Conservation (phyloP, 306 rosid genomes). For the Quercus gilva region DNA sequence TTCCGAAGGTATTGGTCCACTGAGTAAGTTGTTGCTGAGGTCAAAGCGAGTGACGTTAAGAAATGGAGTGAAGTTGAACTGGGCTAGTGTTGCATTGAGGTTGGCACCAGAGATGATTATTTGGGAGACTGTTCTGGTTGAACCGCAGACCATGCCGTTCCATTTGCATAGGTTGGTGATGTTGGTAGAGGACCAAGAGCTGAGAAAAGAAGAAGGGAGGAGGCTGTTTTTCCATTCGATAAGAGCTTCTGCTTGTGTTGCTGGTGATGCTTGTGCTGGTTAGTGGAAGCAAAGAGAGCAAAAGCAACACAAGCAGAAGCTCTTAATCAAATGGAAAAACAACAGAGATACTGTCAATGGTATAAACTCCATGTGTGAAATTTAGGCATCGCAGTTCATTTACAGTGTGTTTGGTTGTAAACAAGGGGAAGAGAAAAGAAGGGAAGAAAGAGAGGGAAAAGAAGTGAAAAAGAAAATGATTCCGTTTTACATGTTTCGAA, state of each 20-base stretch:
- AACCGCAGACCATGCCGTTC: constrained; percentile 15
- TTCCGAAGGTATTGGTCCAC: constrained; percentile 48
- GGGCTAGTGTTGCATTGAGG: constrained; percentile 33
- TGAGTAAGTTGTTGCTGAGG: constrained; percentile 41
- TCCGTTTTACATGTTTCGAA: too few relatives aligned
- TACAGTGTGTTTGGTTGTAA: too few relatives aligned
- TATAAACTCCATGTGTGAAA: too few relatives aligned
- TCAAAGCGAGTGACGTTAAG: constrained; percentile 43
- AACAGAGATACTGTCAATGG: too few relatives aligned
- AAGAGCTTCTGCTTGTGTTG: constrained; percentile 33
- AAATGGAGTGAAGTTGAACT: constrained; percentile 38
- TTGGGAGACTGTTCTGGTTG: constrained; percentile 23
- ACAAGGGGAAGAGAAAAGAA: too few relatives aligned
- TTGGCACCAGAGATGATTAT: constrained; percentile 36
- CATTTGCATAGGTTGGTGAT: constrained; percentile 26
- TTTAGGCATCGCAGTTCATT: too few relatives aligned
- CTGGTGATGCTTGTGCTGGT: constrained; percentile 13
- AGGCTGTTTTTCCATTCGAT: constrained; percentile 25
- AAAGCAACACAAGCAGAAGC: neutral
- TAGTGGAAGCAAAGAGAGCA: constrained; percentile 12
- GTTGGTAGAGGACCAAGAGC: constrained; percentile 29
- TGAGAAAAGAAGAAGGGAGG: constrained; percentile 2
- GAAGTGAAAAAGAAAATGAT: too few relatives aligned
- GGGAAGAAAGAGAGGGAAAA: too few relatives aligned
- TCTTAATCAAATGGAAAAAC: too few relatives aligned